Evolutionary conservation across 1,139 yeast species (phyloP), one percentile per base, ranked within the genome.

Genomic region (Candida anutae): DNA sequence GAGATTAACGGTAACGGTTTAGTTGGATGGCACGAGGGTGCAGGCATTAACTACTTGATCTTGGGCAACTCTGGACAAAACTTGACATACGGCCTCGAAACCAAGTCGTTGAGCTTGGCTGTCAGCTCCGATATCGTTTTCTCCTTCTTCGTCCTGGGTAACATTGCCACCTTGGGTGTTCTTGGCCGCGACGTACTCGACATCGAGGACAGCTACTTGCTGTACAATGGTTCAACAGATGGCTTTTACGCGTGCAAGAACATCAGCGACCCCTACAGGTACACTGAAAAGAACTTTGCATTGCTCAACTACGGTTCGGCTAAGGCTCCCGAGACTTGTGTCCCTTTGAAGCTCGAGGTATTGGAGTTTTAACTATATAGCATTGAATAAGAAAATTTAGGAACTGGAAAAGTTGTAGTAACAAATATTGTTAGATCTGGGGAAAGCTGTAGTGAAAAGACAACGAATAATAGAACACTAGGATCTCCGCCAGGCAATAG

Each of bases 1-100:
- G 22, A 21, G 11, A 12, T 21, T 21, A 13, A 21, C 22, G 22
- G 22, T 13, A 8, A 21, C 6, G 9, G 22, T 8, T 8, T 12
- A 9, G 6, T 21, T 12, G 13, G 19, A 8, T 8, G 9, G 8
- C 78, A 70, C 44, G 75, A 67, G 49, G 79, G 79, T 46, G 78
- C 79, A 26, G 79, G 68, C 34, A 50, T 69, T 41, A 58, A 65
- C 53, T 70, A 65, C 46, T 43, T 61, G 27, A 60, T 65, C 45
- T 40, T 69, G 11, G 56, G 58, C 16, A 37, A 27, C 12, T 32
- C 31, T 16, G 30, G 38, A 25, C 27, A 30, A 13, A 13, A 12
- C 26, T 27, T 27, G 12, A 14, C 23, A 9, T 35, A 31, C 28
- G 35, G 33, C 18, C 27, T 28, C 10, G 24, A 19, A 13, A 10